Evolutionary conservation across 345 rosid genomes (phyloP).

Genomic region (Salix purpurea): DNA sequence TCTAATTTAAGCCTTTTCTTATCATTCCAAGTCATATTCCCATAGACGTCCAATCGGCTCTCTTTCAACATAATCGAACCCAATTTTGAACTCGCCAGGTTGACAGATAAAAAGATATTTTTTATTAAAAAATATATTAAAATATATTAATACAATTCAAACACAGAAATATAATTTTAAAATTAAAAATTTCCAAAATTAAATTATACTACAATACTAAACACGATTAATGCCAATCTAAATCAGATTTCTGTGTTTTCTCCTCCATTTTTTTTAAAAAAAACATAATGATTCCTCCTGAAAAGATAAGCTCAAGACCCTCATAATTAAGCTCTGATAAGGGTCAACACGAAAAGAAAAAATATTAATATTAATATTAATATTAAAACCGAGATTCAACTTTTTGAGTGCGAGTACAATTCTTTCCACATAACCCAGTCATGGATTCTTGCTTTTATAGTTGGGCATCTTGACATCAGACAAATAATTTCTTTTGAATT

Average conservation of each 20-base stretch:
- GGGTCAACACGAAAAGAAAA: not conserved
- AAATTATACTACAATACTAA: no score
- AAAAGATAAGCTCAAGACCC: not conserved
- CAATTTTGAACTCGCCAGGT: not conserved
- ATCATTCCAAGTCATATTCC: conserved; percentile 13
- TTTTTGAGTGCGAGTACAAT: no score
- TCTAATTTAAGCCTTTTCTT: not conserved
- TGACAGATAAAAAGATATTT: no score
- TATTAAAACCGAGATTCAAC: no score
- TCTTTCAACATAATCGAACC: conserved; percentile 23
- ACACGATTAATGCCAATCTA: not conserved
- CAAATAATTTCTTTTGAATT: no score
- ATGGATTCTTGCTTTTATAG: not conserved
- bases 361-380: no score
- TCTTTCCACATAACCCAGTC: no score
- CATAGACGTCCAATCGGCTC: not conserved
- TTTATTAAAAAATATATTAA: no score
- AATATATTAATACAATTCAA: no score
- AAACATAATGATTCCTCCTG: not conserved
- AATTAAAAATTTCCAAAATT: no score
- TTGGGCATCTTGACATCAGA: no score
- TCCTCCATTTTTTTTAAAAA: not conserved
- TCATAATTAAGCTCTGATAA: not conserved
- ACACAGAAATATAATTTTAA: no score
- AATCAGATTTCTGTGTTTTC: not conserved